Base-by-base conservation (phyloP, 371 early-diverging fungal species). In the Apophysomyces trapeziformis region DNA sequence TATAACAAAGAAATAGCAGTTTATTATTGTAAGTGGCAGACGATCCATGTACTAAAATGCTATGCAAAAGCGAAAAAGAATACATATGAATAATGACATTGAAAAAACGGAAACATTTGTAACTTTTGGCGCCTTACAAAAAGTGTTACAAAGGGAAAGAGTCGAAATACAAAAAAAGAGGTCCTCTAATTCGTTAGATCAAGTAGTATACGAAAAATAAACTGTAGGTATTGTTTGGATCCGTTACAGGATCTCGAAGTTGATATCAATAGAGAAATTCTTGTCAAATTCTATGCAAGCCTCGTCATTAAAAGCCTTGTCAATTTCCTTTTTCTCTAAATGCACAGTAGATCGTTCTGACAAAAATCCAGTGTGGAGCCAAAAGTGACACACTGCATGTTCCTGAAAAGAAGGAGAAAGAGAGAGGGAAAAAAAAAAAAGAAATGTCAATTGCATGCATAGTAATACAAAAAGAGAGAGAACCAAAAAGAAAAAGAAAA, bases 281-380 rank as follows among this genome's bases (percentile, higher is more conserved):
- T 46, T 8, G 12, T 65, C 62, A 56, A 77, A 73, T 36, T 73
- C 67, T 14, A 60, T 61, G 37, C 66, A 65, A 1, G 37, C 13
- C 12, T 56, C 57, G 38, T 79, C 76, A 43, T 61, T 59, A 39
- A 57, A 60, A 8, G 78, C 76, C 7, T 68, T 37, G 41, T 80
- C 80, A 11, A 80, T 67, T 12, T 83, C 74, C 59, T 68, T 9
- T 73, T 85, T 77, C 64, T 72, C 41, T 26, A 86, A 60, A 44
- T 63, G 39, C 62, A 86, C 21, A 38, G 66, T 38, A 61, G 71
- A 56, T 66, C 62, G 39, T 62, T 58, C 2, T 11, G 65, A 58
- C 21, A 86, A 64, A 58, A 89, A 88, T 1, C 71, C 64, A 7
- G 87, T 71, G 54, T 89, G 86, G 45, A 89, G 64, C 80, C 80